Evolutionary conservation across 2,329 filamentous ascomycete species (phyloP), one percentile per base, ranked within the genome.

Genomic region (Pleurostoma richardsiae): DNA sequence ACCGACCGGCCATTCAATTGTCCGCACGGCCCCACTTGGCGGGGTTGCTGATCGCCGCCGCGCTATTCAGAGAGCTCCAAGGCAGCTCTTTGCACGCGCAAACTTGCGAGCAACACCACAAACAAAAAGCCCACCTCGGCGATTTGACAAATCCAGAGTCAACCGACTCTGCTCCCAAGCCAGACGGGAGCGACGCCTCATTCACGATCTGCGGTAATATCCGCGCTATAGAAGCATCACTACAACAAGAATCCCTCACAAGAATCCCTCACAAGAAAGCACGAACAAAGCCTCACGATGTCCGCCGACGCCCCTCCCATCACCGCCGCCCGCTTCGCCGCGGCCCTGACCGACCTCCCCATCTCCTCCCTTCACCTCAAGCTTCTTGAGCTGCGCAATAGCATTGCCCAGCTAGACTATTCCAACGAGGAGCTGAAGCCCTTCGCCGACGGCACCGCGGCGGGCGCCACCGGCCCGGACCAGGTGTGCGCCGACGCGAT

Each of bases 401-500:
- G 76, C 56, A 84, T 90, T 60, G 75, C 78, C 28, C 86, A 91
- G 65, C 81, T 91, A 29, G 78, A 84, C 58, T 82, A 83, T 63
- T 87, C 83, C 52, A 91, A 90, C 68, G 76, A 78, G 52, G 81
- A 90, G 63, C 82, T 90, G 49, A 72, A 76, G 46, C 85, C 85
- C 31, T 90, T 80, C 56, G 83, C 85, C 47, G 74, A 82, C 10
- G 76, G 74, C 29, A 58, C 60, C 27, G 63, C 62, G 3, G 58
- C 66, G 0, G 50, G 52, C 38, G 46, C 50, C 36, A 44, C 53
- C 4, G 53, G 49, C 11, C 66, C 82, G 11, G 87, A 91, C 59
- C 72, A 73, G 51, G 86, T 88, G 62, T 91, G 87, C 70, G 69
- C 80, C 54, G 85, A 90, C 48, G 87, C 86, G 49, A 86, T 90